Evolutionary conservation across 169 alveolate species (phyloP).

Genomic region (Theileria equi): DNA sequence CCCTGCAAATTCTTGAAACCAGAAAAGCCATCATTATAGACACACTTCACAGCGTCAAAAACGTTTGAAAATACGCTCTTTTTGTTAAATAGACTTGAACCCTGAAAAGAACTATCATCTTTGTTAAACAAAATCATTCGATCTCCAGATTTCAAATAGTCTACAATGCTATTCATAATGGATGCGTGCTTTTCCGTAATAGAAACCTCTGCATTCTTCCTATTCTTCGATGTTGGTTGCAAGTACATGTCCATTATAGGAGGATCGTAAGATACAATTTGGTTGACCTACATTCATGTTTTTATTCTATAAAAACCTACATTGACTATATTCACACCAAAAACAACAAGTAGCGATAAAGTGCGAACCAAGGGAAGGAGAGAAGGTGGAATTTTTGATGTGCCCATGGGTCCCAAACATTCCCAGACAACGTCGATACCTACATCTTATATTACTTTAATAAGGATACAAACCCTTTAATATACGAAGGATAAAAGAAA

Average conservation of each 20-base stretch:
- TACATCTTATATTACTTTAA: not conserved
- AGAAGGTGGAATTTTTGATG: constrained; percentile 9
- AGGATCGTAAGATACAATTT: constrained; percentile 27
- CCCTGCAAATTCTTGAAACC: constrained; percentile 14
- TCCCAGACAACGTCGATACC: constrained; percentile 51
- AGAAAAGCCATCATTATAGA: constrained; percentile 32
- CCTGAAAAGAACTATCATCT: constrained; percentile 13
- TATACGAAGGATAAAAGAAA: constrained; percentile 20
- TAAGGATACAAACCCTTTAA: constrained; percentile 14
- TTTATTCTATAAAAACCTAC: constrained; percentile 25
- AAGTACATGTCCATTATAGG: constrained; percentile 34
- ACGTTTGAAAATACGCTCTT: not conserved
- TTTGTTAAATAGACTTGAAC: not conserved
- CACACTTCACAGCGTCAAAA: constrained; percentile 18
- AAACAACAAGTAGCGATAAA: constrained; percentile 22
- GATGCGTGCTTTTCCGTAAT: constrained; percentile 13
- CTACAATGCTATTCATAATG: constrained; percentile 5
- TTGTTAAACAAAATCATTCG: not conserved
- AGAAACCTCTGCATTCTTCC: not conserved
- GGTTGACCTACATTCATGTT: constrained; percentile 20
- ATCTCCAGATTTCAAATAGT: constrained; percentile 6
- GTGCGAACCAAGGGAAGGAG: constrained; percentile 14
- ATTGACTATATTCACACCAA: constrained; percentile 42
- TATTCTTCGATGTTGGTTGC: constrained; percentile 13
- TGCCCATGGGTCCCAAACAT: constrained; percentile 44